Conservation (phyloP, 306 rosid genomes). For the Begonia fuchsioides region DNA sequence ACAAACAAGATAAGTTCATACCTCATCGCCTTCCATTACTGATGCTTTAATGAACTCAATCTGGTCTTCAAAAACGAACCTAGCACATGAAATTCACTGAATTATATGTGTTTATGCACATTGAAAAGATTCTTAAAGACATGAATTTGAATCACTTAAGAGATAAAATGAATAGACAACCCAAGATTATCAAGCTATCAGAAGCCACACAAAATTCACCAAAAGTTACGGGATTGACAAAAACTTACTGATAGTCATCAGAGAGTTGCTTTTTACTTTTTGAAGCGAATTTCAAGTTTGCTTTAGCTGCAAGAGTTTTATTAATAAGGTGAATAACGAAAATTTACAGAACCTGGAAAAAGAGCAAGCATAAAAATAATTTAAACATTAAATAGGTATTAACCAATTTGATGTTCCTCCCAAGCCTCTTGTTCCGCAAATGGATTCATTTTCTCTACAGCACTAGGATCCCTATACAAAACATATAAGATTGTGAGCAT, state of each 20-base stretch:
- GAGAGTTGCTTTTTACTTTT: conserved; percentile 65
- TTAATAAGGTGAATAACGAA: not conserved
- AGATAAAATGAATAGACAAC: not conserved
- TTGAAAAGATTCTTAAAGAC: not conserved
- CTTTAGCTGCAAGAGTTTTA: conserved; percentile 47
- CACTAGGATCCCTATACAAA: conserved; percentile 36
- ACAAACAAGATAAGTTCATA: conserved; percentile 11
- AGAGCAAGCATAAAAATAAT: not conserved
- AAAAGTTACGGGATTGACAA: not conserved
- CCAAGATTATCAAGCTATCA: not conserved
- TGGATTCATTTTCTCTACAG: conserved; percentile 85
- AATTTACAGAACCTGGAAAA: conserved; percentile 1
- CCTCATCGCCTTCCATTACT: conserved; percentile 82
- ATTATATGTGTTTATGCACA: conserved; percentile 9
- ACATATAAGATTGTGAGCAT: not conserved
- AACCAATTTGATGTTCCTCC: conserved; percentile 95
- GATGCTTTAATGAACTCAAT: conserved; percentile 86
- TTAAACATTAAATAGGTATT: conserved; percentile 1
- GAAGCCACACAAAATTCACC: not conserved
- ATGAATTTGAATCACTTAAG: not conserved
- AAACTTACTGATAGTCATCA: conserved; percentile 80
- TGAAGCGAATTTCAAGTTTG: conserved; percentile 64
- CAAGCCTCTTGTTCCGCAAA: conserved; percentile 95
- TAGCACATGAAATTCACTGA: conserved; percentile 13
- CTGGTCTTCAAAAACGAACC: conserved; percentile 90